Conservation (phyloP, 495 filamentous ascomycete genomes). For the Trichocladium uniseriatum region DNA sequence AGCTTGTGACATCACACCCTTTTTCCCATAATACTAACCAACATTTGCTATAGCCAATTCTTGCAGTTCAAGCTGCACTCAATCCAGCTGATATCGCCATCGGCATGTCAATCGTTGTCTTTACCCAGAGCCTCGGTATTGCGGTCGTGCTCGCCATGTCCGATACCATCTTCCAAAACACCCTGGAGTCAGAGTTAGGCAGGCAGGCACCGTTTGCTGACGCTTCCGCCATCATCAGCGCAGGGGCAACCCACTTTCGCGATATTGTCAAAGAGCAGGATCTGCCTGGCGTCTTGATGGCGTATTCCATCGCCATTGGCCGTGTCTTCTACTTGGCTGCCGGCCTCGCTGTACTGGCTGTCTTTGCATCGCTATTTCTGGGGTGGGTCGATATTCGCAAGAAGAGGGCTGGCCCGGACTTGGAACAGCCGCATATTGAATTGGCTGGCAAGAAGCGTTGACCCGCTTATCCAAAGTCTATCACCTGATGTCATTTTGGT, state of each 20-base stretch:
- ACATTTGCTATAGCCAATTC: conserved; percentile 29
- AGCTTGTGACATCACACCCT: not conserved
- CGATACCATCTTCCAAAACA: conserved; percentile 50
- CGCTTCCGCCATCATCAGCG: conserved; percentile 13
- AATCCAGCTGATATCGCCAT: conserved; percentile 44
- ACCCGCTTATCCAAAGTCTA: not conserved
- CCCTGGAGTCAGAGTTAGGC: conserved; percentile 36
- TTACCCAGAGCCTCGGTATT: conserved; percentile 51
- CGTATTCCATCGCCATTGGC: conserved; percentile 34
- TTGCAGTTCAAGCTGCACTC: conserved; percentile 46
- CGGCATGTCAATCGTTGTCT: conserved; percentile 52
- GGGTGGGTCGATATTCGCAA: conserved; percentile 19
- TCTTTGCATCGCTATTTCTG: conserved; percentile 14
- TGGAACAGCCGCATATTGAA: no score
- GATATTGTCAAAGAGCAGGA: conserved; percentile 9
- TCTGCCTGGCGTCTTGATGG: conserved; percentile 25
- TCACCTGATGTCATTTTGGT: no score
- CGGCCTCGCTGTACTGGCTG: conserved; percentile 4
- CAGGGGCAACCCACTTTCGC: conserved; percentile 43
- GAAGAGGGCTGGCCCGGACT: not conserved
- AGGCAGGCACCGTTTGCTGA: conserved; percentile 20
- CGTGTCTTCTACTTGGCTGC: conserved; percentile 15
- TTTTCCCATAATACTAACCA: not conserved
- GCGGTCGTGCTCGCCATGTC: conserved; percentile 51
- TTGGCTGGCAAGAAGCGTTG: not conserved